phyloP scores from a whole-genome alignment of 345 rosid genomes.

The Populus tremula region DNA sequence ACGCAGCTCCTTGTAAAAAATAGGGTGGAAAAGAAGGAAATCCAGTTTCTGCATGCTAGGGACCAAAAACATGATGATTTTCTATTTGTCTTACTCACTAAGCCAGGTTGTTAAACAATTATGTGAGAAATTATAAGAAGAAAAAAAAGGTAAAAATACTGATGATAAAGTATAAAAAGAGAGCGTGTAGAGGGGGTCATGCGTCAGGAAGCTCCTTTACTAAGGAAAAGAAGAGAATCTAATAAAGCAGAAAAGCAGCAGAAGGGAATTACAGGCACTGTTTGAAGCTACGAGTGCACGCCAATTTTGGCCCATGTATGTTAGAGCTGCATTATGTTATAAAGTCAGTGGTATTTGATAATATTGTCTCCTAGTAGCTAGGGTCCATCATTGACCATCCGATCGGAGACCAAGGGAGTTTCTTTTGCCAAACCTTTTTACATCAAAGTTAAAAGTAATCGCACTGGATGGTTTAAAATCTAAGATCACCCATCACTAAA shows the following conservation, averaged over 20 bases:
- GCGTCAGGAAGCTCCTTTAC: conserved; percentile 24
- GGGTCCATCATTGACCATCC: neutral
- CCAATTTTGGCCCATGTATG: conserved; percentile 2
- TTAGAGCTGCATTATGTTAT: neutral
- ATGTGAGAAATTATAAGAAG: neutral
- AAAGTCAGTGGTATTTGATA: neutral
- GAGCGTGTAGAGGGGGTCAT: conserved; percentile 12
- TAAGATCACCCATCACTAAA: neutral
- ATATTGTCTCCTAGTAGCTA: neutral
- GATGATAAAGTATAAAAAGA: conserved; percentile 7
- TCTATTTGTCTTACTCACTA: neutral
- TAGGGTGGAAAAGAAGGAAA: neutral
- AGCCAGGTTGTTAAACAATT: neutral
- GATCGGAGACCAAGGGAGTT: neutral
- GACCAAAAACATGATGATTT: neutral
- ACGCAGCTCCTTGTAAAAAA: neutral
- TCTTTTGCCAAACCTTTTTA: neutral
- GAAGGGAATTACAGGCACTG: conserved; percentile 18
- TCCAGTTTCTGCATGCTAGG: neutral
- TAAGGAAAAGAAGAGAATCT: conserved; percentile 37
- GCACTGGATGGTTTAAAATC: conserved; percentile 4
- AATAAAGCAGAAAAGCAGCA: conserved; percentile 30
- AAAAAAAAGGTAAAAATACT: neutral
- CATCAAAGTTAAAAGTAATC: neutral
- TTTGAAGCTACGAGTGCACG: conserved; percentile 27